Evolutionary conservation across 768 basidiomycete species (phyloP).

Genomic region (Tulasnella sp.): DNA sequence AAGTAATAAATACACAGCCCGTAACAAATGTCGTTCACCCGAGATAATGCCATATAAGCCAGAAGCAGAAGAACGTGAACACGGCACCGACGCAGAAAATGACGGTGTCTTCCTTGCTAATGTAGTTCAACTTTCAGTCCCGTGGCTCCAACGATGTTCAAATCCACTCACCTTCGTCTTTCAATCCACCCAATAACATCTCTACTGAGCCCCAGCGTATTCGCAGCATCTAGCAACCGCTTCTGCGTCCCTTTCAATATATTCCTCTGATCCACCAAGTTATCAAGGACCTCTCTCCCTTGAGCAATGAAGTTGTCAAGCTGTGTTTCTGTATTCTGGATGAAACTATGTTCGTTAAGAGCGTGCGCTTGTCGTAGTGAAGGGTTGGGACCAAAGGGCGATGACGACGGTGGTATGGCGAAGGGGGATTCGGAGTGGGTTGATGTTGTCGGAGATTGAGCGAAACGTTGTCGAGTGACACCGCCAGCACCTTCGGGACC

Average conservation of each 20-base stretch:
- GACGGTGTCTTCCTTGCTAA: conserved; percentile 90
- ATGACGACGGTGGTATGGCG: conserved; percentile 49
- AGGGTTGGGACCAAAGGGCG: conserved; percentile 48
- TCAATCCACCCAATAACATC: conserved; percentile 98
- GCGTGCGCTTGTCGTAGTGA: conserved; percentile 70
- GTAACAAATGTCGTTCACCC: conserved; percentile 42
- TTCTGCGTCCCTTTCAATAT: conserved; percentile 93
- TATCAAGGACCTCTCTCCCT: conserved; percentile 86
- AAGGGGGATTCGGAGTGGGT: conserved; percentile 83
- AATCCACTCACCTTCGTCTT: conserved; percentile 69
- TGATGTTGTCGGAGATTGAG: conserved; percentile 38
- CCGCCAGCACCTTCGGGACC: conserved; percentile 53
- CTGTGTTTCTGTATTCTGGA: conserved; percentile 73
- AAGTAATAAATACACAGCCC: conserved; percentile 18
- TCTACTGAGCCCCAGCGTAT: conserved; percentile 88
- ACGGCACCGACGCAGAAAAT: conserved; percentile 83
- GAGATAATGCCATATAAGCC: conserved; percentile 85
- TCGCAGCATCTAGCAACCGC: conserved; percentile 82
- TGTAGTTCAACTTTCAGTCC: background rate
- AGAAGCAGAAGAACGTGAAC: conserved; percentile 91
- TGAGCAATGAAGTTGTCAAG: conserved; percentile 91
- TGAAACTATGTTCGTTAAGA: conserved; percentile 82
- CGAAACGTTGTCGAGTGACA: conserved; percentile 60
- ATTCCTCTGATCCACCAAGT: conserved; percentile 86
- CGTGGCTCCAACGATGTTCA: background rate